Percentiles rank a stretch among this genome's conserved stretches.
These are phyloP conservation scores for Lentinula boryana DNA, from an alignment of 768 basidiomycete species.

Conservation along the genomic window DNA sequence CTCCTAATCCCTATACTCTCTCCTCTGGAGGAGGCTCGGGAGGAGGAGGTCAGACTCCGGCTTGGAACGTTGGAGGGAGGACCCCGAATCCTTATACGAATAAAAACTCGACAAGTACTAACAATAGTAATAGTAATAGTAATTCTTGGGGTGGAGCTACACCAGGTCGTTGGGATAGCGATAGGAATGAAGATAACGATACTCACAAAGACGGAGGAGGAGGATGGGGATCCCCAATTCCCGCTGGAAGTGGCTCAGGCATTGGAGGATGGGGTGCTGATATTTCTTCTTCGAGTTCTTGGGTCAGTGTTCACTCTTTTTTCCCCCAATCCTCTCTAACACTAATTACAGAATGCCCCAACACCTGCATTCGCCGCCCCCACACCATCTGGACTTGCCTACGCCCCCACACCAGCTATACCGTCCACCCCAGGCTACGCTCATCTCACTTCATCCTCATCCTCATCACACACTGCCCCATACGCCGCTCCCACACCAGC, in stretches of 20 bases:
- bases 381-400: conserved; percentile 26
- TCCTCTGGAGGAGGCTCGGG: conserved; percentile 25
- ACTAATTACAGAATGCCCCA: conserved; percentile 25
- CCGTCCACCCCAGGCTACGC: conserved; percentile 17
- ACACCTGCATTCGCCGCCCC: conserved; percentile 38
- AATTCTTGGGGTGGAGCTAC: conserved; percentile 21
- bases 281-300: conserved; percentile 7
- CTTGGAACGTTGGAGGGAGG: conserved; percentile 38
- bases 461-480: conserved; percentile 13
- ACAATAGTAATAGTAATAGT: conserved; percentile 5
- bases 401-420: conserved; percentile 30
- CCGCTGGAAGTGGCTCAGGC: conserved; percentile 17
- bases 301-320: neutral
- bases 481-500: conserved; percentile 11
- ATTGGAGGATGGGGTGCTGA: conserved; percentile 18
- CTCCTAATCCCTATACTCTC: conserved; percentile 52
- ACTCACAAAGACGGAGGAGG: neutral
- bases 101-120: conserved; percentile 17
- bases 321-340: no score
- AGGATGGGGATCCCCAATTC: neutral
- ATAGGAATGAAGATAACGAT: neutral
- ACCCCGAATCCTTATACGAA: conserved; percentile 52
- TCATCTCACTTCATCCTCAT: conserved; percentile 16
- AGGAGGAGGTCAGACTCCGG: conserved; percentile 35
- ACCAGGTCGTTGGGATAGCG: conserved; percentile 10